These are phyloP conservation scores for Tylopilus rubrobrunneus DNA, from an alignment of 768 basidiomycete genomes.

Conservation along the genomic window DNA sequence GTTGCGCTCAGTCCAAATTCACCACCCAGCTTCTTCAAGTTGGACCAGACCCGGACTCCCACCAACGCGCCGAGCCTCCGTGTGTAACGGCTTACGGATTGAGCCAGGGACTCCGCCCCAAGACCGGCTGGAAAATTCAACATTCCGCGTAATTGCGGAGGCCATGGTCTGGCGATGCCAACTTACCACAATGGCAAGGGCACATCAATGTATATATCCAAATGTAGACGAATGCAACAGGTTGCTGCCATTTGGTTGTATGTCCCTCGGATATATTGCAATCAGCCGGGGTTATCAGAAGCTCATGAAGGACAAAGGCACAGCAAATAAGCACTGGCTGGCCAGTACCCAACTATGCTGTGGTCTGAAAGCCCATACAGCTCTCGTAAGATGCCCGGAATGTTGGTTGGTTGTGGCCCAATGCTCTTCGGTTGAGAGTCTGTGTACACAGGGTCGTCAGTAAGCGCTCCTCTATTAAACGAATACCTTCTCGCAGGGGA, in stretches of 20 bases:
- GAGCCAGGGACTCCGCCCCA: no score
- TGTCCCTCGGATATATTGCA: background rate
- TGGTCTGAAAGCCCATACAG: background rate
- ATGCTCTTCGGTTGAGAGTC: no score
- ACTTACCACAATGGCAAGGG: no score
- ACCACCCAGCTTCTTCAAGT: no score
- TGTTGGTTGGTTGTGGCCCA: no score
- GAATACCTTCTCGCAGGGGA: background rate
- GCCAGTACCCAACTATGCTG: background rate
- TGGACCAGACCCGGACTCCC: no score
- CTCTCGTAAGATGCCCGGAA: background rate
- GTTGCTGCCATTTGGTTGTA: background rate
- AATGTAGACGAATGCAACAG: background rate
- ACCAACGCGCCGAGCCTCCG: no score
- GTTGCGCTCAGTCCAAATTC: no score
- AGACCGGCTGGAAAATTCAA: no score
- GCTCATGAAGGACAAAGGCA: background rate
- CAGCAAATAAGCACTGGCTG: background rate
- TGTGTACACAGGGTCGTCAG: background rate
- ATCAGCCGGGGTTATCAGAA: no score
- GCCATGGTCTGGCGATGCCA: background rate
- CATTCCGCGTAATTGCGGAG: no score
- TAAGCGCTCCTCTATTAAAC: background rate
- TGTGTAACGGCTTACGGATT: no score
- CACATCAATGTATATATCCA: background rate